These are phyloP conservation scores for Lipomyces chichibuensis DNA, from an alignment of 805 yeast genomes.

Conservation along the genomic window DNA sequence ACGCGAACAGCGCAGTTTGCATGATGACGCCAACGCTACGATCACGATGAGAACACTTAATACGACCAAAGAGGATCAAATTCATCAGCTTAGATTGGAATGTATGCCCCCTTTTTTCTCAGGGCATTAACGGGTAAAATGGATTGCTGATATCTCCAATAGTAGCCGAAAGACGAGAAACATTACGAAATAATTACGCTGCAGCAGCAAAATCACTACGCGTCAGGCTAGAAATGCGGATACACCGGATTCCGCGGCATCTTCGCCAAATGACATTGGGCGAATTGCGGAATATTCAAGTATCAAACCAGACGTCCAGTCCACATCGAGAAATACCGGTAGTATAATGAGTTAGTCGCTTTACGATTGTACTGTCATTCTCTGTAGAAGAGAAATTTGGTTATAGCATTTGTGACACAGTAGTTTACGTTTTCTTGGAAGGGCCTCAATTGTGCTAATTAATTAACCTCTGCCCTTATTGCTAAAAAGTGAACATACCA, in stretches of 20 bases:
- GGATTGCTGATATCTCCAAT: not conserved
- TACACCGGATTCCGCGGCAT: slow-evolving; percentile 54
- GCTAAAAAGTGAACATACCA: not conserved
- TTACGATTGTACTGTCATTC: not conserved
- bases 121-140: not conserved
- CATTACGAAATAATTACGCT: slow-evolving; percentile 18
- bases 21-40: not conserved
- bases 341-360: not conserved
- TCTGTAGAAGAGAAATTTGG: not conserved
- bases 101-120: slow-evolving; percentile 7
- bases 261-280: slow-evolving; percentile 51
- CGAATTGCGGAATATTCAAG: slow-evolving; percentile 38
- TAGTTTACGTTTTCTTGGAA: not conserved
- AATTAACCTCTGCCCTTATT: not conserved
- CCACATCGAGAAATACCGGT: not conserved
- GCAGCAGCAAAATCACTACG: slow-evolving; percentile 43
- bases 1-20: not conserved
- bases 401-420: not conserved
- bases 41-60: not conserved
- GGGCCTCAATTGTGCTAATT: not conserved
- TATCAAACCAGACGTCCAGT: not conserved
- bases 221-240: slow-evolving; percentile 49
- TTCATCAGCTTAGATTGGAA: slow-evolving; percentile 5
- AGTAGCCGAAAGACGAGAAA: slow-evolving; percentile 23
- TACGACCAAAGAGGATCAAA: slow-evolving; percentile 8